Conservation (phyloP, 768 basidiomycete species). For the Calocybe gangraenosa region DNA sequence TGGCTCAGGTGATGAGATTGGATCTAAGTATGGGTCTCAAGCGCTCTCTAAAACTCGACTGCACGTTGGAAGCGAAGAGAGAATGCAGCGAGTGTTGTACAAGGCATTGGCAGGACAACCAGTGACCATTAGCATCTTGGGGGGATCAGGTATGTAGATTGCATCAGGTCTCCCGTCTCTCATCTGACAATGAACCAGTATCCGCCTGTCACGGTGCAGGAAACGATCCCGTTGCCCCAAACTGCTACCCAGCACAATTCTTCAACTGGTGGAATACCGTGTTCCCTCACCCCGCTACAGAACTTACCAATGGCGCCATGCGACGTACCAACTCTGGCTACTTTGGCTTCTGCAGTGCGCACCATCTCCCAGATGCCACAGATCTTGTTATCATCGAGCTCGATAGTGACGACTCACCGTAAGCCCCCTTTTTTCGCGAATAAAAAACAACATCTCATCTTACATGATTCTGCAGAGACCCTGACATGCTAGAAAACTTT, state of each 20-base stretch:
- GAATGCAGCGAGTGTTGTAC: conserved; percentile 78
- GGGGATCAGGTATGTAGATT: conserved; percentile 68
- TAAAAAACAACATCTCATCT: conserved; percentile 1
- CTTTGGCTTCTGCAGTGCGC: conserved; percentile 90
- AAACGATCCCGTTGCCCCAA: conserved; percentile 78
- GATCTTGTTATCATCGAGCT: conserved; percentile 96
- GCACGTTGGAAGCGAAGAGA: conserved; percentile 76
- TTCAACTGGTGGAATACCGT: conserved; percentile 97
- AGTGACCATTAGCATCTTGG: conserved; percentile 85
- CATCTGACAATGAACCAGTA: conserved; percentile 42
- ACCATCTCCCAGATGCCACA: conserved; percentile 90
- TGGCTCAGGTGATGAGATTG: conserved; percentile 78
- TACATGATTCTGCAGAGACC: conserved; percentile 42
- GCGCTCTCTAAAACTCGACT: conserved; percentile 70
- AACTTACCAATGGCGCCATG: conserved; percentile 97
- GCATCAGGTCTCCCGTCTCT: not conserved
- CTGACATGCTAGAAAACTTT: conserved; percentile 74
- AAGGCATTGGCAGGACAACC: conserved; percentile 82
- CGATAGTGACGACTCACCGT: conserved; percentile 87
- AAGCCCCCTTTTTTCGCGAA: conserved; percentile 27
- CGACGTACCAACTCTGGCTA: conserved; percentile 89
- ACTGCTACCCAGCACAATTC: conserved; percentile 91
- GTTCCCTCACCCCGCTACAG: conserved; percentile 98
- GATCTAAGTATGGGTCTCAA: conserved; percentile 71
- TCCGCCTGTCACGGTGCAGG: conserved; percentile 94